Base-by-base conservation (phyloP, 805 yeast species). In the Metschnikowia gruessii region DNA sequence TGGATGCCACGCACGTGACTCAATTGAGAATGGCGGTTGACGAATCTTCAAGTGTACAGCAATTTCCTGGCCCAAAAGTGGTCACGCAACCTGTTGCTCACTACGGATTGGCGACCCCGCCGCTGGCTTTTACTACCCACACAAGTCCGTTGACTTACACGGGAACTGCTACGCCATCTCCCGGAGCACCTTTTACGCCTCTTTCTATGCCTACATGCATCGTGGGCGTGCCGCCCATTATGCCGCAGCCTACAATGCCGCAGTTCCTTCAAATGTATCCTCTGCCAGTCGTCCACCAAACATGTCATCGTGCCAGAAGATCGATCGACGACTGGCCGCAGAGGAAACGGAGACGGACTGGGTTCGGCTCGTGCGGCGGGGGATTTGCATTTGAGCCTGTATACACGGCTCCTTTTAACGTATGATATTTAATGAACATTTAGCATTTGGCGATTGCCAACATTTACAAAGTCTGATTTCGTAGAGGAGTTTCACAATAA, bases 101-200 rank as follows among this genome's bases (percentile, higher is more conserved):
- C 26, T 32, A 35, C 17, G 49, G 49, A n/a, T 40, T 42, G 43
- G 47, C 49, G 26, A 48, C 53, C 24, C 51, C 42, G n/a, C 53
- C 46, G 8, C 32, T 39, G 46, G 42, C 49, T n/a, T 37, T 37
- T 35, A 35, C 52, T 12, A 40, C 42, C 19, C 38, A 42, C 44
- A 32, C 49, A 30, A 48, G 52, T 19, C 56, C 54, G 4, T 28
- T 41, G 22, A 37, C 53, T 11, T 40, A 43, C 35, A 21, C 36
- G 12, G 42, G 43, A 28, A 43, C 37, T 22, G 29, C 43, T 19
- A 42, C 56, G 36, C 47, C 47, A 4, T 17, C 42, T 0, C 47
- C 47, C 16, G 42, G 34, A 5, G 50, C 50, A 4, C 53, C 53
- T 10, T 37, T 41, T 35, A 47, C 54, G 11, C 54, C 51, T 9